Base-by-base conservation (phyloP, 2,329 filamentous ascomycete genomes). In the Blastomyces parvus region DNA sequence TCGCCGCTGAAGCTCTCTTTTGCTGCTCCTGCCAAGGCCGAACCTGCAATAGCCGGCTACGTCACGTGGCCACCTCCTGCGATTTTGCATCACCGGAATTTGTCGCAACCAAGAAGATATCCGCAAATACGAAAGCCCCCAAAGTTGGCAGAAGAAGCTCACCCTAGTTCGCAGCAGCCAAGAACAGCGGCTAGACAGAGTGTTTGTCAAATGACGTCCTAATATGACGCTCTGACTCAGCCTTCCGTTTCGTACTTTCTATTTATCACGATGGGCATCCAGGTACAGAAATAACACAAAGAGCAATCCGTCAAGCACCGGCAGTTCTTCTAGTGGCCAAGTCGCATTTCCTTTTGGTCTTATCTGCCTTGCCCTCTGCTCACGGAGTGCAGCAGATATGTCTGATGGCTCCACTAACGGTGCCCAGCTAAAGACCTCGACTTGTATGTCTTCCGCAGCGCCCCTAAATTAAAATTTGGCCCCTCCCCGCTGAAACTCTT, bases 391-490 rank as follows among this genome's bases (percentile, higher is more conserved):
- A 59, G 57, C 53, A 64, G 64, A 48, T 38, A 65, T 65, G 64
- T 65, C 64, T 59, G 33, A 65, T 65, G 64, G 62, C 59, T 65
- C 59, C 14, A 52, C 58, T 48, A 44, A 60, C 19, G 58, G 64
- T 30, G 55, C 52, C 19, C 64, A 62, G 60, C 50, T 64, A 33
- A 65, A 62, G 60, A 50, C 30, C 13, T 64, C 59, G 7, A 60
- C 56, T 9, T 65, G 64, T 65, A 62, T 38, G 64, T 62, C 25
- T 36, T 56, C 44, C 27, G 14, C 36, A 38, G 14, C 52, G 25
- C n/a, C n/a, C 38, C 22, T 22, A 36, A 30, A 25, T 53, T 36
- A 22, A 52, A 44, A 36, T 8, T 2, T 36, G 33, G 8, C 33
- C 33, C 33, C 33, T 36, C 22, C 11, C 17, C 11, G 17, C 59